A percentile compares a stretch with the other conserved stretches of the same genome.
Evolutionary conservation across 306 rosid species (phyloP).

Genomic region (Inga leiocalycina): DNA sequence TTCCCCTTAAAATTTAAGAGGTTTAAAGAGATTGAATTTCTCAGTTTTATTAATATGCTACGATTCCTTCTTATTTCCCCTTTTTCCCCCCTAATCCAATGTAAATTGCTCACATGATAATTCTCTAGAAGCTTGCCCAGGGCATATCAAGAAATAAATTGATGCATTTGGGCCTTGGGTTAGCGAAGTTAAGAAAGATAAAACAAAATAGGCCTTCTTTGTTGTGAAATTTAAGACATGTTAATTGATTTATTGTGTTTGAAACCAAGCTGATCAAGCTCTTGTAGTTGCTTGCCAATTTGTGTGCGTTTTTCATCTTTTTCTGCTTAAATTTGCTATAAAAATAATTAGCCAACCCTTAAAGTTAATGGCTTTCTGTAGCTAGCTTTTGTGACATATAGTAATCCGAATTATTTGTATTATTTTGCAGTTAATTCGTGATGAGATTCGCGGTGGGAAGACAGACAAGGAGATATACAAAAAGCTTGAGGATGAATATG

Average conservation of each 20-base stretch:
- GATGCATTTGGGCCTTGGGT: neutral
- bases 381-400: neutral
- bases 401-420: conserved; percentile 25
- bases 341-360: neutral
- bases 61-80: neutral
- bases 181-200: neutral
- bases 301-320: neutral
- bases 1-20: neutral
- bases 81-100: neutral
- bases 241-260: conserved; percentile 3
- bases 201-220: conserved; percentile 1
- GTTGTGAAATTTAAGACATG: neutral
- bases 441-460: conserved; percentile 79
- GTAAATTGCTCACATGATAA: neutral
- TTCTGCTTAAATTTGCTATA: conserved; percentile 8
- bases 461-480: conserved; percentile 77
- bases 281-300: conserved; percentile 10
- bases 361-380: conserved; percentile 8
- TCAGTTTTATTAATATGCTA: conserved; percentile 1
- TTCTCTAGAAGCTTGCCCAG: neutral
- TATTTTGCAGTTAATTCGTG: conserved; percentile 77
- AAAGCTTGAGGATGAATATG: conserved; percentile 82
- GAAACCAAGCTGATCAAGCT: neutral
- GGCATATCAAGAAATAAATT: neutral
- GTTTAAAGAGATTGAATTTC: conserved; percentile 11